Conservation (phyloP, 2,329 filamentous ascomycete species). For the Fusarium odoratissimum region DNA sequence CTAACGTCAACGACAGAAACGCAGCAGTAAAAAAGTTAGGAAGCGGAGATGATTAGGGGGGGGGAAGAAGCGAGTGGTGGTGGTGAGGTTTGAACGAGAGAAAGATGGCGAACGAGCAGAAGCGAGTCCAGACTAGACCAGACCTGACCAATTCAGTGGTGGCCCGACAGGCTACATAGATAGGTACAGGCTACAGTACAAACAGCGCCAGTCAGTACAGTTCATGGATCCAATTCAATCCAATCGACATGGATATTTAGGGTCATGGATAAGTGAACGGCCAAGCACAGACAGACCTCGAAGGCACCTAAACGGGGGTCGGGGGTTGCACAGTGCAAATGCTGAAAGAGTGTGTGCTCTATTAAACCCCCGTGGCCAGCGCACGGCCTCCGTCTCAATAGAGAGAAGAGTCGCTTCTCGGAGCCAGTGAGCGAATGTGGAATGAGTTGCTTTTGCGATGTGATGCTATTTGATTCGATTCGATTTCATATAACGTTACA, state of each 20-base stretch:
- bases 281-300: constrained; percentile 24
- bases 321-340: constrained; percentile 41
- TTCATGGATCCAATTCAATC: constrained; percentile 28
- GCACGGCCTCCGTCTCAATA: constrained; percentile 42
- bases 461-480: constrained; percentile 2
- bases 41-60: constrained; percentile 39
- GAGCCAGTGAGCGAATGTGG: constrained; percentile 19
- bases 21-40: constrained; percentile 26
- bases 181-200: constrained; percentile 1
- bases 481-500: not conserved
- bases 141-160: constrained; percentile 17
- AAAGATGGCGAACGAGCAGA: constrained; percentile 30
- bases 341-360: constrained; percentile 23
- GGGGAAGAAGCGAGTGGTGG: constrained; percentile 31
- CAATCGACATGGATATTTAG: constrained; percentile 18
- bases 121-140: constrained; percentile 19
- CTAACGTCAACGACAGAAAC: constrained; percentile 39
- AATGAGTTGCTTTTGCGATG: constrained; percentile 22
- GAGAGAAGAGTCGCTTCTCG: constrained; percentile 25
- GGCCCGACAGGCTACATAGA: constrained; percentile 31
- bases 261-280: constrained; percentile 11
- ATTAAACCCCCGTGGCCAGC: constrained; percentile 20
- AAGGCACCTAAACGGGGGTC: constrained; percentile 17
- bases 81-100: constrained; percentile 44
- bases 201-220: constrained; percentile 16